Evolutionary conservation across 2,329 filamentous ascomycete species (phyloP).

Genomic region (Scolecobasidium constrictum): DNA sequence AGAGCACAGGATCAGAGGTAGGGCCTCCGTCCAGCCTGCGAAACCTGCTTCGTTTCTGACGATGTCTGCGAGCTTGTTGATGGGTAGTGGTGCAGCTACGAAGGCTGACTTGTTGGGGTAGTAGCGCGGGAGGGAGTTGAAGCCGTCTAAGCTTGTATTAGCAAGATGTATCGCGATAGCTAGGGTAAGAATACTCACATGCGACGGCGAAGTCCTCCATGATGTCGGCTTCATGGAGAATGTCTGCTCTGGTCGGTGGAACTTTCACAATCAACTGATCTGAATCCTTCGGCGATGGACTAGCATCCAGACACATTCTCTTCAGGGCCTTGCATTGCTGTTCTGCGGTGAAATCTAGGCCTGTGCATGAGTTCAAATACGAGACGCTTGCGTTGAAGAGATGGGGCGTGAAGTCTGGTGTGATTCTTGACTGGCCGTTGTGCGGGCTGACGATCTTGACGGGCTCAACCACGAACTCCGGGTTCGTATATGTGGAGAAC

Average conservation of each 20-base stretch:
- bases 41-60: constrained; percentile 81
- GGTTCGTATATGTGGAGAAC: constrained; percentile 86
- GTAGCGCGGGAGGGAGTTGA: constrained; percentile 84
- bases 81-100: constrained; percentile 71
- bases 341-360: constrained; percentile 62
- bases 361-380: constrained; percentile 90
- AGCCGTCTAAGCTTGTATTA: too few species aligned
- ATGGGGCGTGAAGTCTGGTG: constrained; percentile 69
- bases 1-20: constrained; percentile 92
- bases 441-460: constrained; percentile 87
- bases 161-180: too few species aligned
- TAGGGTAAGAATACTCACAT: too few species aligned
- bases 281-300: constrained; percentile 57
- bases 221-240: constrained; percentile 92
- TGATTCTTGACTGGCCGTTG: constrained; percentile 72
- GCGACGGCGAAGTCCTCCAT: constrained; percentile 98
- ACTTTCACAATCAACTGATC: constrained; percentile 67
- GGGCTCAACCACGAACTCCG: constrained; percentile 87
- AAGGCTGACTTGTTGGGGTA: constrained; percentile 80
- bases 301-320: constrained; percentile 82
- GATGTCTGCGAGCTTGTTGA: constrained; percentile 94
- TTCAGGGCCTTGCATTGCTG: constrained; percentile 69
- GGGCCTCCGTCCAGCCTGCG: constrained; percentile 91
- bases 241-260: constrained; percentile 82
- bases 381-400: constrained; percentile 73